Percentiles rank a stretch among this genome's conserved stretches.
phyloP scores from a whole-genome alignment of 257 asterid genomes.

The Solanum ossicruentum region DNA sequence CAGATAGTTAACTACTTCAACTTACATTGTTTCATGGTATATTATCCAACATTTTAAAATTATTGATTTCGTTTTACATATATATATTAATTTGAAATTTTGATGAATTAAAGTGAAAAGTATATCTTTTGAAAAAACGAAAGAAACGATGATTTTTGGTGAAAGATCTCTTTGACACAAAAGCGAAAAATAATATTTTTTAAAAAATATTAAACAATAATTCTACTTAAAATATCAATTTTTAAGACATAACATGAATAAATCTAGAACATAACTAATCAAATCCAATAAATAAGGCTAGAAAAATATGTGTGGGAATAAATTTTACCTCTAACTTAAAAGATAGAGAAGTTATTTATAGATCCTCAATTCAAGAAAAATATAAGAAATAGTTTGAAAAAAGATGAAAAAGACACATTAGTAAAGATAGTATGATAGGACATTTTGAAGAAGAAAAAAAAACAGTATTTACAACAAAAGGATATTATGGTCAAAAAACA shows the following conservation, averaged over 20 bases:
- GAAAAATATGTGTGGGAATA: too few species aligned
- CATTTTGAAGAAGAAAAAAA: not conserved
- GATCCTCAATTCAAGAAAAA: not conserved
- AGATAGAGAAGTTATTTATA: not conserved
- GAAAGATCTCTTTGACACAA: not conserved
- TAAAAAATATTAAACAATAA: too few species aligned
- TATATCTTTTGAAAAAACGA: too few species aligned
- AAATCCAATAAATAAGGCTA: too few species aligned
- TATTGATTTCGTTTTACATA: too few species aligned
- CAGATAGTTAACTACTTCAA: not conserved
- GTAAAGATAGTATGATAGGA: not conserved
- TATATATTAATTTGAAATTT: too few species aligned
- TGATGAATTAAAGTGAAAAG: too few species aligned
- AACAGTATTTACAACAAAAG: too few species aligned
- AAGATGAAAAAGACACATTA: not conserved
- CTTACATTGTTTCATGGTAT: not conserved
- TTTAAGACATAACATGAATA: not conserved
- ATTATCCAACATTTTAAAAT: too few species aligned
- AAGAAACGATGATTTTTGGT: rapidly evolving
- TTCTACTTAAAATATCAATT: not conserved
- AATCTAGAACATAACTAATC: not conserved
- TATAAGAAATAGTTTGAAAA: not conserved
- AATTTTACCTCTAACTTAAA: too few species aligned
- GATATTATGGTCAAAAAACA: not conserved
- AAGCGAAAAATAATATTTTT: not conserved